Base-by-base conservation (phyloP, 1,284 basidiomycete genomes). In the Tilletia caries region DNA sequence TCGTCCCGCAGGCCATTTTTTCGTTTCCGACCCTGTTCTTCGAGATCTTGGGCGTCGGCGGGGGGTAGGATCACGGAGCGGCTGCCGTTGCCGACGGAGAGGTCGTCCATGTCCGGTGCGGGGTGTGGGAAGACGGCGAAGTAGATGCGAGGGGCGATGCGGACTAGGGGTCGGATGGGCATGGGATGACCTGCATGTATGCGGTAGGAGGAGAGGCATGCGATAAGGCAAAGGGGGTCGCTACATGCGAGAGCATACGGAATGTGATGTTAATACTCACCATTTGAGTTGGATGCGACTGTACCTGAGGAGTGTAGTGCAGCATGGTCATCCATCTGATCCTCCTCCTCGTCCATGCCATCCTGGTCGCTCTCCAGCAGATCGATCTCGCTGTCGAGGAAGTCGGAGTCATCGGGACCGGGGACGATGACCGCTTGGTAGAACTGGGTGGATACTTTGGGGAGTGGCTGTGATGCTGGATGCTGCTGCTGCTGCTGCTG, bases 81-180 rank as follows among this genome's bases (percentile, higher is more conserved):
- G 29, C 58, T 62, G 29, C 58, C 58, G 33, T 62, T 29, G 32
- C 58, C 58, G 29, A 13, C 29, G 27, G 58, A 62, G 18, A 62
- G 58, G 4, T 62, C 29, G 29, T 15, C 58, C 58, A 62, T 62
- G 33, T 62, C 58, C 13, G 65, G 65, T 27, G 44, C 33, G 12
- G 65, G 65, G 37, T 66, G 46, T 13, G 44, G 44, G 25, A 66
- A 66, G 65, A 66, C 48, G 65, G 65, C 65, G 33, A 66, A 66
- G 46, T 66, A 66, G 27, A 66, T 34, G 44, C 65, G 65, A 15
- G 65, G 65, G 8, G 65, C 43, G 25, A 66, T 46, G 18, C 48
- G 46, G 6, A 66, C 44, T 27, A 66, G 65, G 20, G 65, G 65
- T 20, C 33, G 25, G 43, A 52, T 33, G 15, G 65, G 65, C 29